Evolutionary conservation across 1,284 basidiomycete species (phyloP).

Genomic region (Sanghuangporus baumii): DNA sequence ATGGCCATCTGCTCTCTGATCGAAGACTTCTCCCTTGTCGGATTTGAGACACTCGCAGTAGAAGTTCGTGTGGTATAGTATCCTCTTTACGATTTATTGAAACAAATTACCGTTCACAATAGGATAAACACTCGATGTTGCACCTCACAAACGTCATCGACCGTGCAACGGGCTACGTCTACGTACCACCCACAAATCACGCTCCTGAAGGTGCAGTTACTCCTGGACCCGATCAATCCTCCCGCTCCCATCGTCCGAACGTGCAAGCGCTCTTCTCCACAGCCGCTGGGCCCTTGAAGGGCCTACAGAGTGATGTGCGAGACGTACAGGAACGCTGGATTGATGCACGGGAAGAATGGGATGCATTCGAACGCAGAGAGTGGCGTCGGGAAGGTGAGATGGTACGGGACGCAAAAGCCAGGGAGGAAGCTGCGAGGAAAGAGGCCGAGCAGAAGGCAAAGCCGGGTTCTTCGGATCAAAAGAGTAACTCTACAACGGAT

Average conservation of each 20-base stretch:
- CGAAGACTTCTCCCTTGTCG: slow-evolving; percentile 92
- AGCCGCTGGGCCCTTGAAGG: slow-evolving; percentile 53
- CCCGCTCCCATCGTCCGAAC: slow-evolving; percentile 50
- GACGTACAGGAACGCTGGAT: slow-evolving; percentile 91
- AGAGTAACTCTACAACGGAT: not conserved
- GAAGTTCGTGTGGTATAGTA: slow-evolving; percentile 53
- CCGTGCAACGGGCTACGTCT: slow-evolving; percentile 85
- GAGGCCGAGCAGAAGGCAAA: slow-evolving; percentile 13
- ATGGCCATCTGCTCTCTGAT: slow-evolving; percentile 87
- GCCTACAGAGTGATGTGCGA: slow-evolving; percentile 54
- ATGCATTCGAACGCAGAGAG: slow-evolving; percentile 66
- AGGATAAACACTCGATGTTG: slow-evolving; percentile 89
- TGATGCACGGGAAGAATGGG: slow-evolving; percentile 71
- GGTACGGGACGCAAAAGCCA: slow-evolving; percentile 22
- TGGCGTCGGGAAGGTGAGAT: slow-evolving; percentile 61
- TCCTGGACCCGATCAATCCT: slow-evolving; percentile 32
- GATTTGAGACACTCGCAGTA: slow-evolving; percentile 95
- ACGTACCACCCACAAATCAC: slow-evolving; percentile 55
- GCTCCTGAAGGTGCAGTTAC: slow-evolving; percentile 46
- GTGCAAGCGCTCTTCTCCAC: slow-evolving; percentile 60
- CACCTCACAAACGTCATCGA: slow-evolving; percentile 79
- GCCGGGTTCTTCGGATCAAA: not conserved
- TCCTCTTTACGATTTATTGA: not conserved
- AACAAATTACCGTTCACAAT: slow-evolving; percentile 31
- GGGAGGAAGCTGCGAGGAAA: slow-evolving; percentile 27